Percentiles rank a stretch among this genome's conserved stretches.
Evolutionary conservation across 164 flowering plant genomes (phyloP).

Genomic region (Nelumbo lutea): DNA sequence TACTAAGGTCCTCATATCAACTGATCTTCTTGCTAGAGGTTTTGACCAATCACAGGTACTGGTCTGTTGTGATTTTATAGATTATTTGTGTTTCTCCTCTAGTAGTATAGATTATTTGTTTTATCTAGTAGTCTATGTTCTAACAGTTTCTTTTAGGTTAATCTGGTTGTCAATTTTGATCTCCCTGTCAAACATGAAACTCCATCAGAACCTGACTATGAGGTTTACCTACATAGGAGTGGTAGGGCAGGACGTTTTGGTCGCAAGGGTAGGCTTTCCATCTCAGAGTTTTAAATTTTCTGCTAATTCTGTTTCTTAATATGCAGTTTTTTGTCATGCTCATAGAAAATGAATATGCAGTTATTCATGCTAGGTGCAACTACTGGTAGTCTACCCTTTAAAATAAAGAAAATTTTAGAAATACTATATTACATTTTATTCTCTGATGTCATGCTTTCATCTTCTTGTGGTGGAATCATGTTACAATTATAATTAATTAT

Average conservation of each 20-base stretch:
- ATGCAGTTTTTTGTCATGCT: background rate
- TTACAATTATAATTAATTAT: too few species aligned
- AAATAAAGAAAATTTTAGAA: too few species aligned
- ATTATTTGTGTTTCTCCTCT: slow-evolving; percentile 1
- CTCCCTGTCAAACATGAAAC: slow-evolving; percentile 47
- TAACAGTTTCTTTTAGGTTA: slow-evolving; percentile 46
- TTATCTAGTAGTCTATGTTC: background rate
- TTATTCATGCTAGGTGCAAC: too few species aligned
- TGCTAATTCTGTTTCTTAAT: background rate
- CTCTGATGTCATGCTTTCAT: too few species aligned
- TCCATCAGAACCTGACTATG: slow-evolving; percentile 64
- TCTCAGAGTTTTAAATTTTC: background rate
- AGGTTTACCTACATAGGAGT: slow-evolving; percentile 87
- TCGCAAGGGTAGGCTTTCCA: slow-evolving; percentile 65
- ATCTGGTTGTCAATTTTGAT: slow-evolving; percentile 71
- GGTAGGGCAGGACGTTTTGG: slow-evolving; percentile 99
- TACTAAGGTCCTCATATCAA: slow-evolving; percentile 87
- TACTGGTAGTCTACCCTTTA: too few species aligned
- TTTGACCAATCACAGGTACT: slow-evolving; percentile 90
- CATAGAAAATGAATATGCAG: background rate
- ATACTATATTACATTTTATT: too few species aligned
- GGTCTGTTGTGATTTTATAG: background rate
- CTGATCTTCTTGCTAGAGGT: slow-evolving; percentile 94
- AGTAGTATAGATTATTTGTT: background rate
- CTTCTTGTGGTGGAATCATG: too few species aligned